phyloP scores from a whole-genome alignment of 257 asterid genomes.

The Nicotiana knightiana region DNA sequence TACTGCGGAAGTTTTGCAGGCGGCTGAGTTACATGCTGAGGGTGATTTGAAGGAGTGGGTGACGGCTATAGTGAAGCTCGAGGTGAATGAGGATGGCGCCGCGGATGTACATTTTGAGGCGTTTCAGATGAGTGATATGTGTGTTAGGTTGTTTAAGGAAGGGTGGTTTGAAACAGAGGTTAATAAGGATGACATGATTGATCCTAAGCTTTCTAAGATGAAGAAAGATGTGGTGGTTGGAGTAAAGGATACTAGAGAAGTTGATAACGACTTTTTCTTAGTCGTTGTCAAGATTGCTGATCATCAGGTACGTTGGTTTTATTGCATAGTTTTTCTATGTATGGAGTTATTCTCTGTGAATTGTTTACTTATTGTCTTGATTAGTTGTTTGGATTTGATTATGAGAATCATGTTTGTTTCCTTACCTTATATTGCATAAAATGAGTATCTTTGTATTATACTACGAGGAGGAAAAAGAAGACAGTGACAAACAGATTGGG shows the following conservation, averaged over 20 bases:
- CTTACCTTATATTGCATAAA: neutral
- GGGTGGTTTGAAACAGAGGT: constrained; percentile 77
- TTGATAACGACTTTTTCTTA: constrained; percentile 92
- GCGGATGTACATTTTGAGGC: constrained; percentile 93
- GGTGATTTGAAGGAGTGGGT: constrained; percentile 93
- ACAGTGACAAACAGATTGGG: neutral
- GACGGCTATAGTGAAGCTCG: constrained; percentile 80
- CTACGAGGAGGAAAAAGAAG: neutral
- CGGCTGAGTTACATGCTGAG: constrained; percentile 80
- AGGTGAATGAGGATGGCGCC: constrained; percentile 83
- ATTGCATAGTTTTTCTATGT: neutral
- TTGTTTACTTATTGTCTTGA: neutral
- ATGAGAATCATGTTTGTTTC: neutral
- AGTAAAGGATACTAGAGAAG: constrained; percentile 78
- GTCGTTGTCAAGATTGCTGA: constrained; percentile 86
- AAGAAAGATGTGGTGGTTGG: constrained; percentile 84
- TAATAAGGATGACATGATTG: constrained; percentile 39
- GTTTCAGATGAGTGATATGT: constrained; percentile 89
- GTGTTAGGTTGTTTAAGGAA: constrained; percentile 67
- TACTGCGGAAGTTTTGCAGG: constrained; percentile 66
- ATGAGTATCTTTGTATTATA: neutral
- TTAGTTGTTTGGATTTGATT: neutral
- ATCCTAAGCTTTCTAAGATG: constrained; percentile 89
- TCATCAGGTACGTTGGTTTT: constrained; percentile 62
- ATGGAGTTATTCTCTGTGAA: neutral